phyloP scores from a whole-genome alignment of 345 rosid genomes.

The Citrus maxima region DNA sequence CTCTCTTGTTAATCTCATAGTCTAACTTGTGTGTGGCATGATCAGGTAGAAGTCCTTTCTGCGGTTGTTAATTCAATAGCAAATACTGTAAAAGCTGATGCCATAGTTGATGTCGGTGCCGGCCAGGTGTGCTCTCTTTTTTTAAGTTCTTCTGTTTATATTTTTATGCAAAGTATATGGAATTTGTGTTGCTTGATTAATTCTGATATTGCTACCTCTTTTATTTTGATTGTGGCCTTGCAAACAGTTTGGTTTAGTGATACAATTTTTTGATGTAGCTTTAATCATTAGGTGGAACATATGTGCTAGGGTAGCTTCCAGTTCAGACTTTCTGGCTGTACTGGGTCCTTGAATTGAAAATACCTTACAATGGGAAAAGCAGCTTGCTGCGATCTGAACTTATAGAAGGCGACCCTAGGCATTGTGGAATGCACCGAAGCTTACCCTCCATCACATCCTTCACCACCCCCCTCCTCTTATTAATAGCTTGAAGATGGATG shows the following conservation, averaged over 20 bases:
- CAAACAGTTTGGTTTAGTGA: not conserved
- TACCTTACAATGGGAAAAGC: not conserved
- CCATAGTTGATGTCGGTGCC: constrained; percentile 84
- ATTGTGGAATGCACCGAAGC: not conserved
- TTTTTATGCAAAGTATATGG: not conserved
- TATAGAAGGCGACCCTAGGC: not conserved
- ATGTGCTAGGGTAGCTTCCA: not conserved
- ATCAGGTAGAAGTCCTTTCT: constrained; percentile 87
- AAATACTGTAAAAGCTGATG: constrained; percentile 47
- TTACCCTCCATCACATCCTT: not conserved
- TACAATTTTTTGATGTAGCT: not conserved
- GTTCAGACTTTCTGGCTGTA: not conserved
- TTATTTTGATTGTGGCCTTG: constrained; percentile 8
- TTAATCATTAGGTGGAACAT: not conserved
- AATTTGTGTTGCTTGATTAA: not conserved
- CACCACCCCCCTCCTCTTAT: not conserved
- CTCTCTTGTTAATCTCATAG: not conserved
- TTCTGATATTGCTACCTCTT: not conserved
- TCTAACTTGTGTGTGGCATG: constrained; percentile 11
- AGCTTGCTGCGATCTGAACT: constrained; percentile 1
- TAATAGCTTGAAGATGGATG: not conserved
- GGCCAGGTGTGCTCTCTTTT: constrained; percentile 63
- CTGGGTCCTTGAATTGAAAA: not conserved
- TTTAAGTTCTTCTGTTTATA: not conserved
- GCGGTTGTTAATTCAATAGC: constrained; percentile 63